Conservation (phyloP, 1,139 yeast species). For the Debaryomycetaceae sp. region DNA sequence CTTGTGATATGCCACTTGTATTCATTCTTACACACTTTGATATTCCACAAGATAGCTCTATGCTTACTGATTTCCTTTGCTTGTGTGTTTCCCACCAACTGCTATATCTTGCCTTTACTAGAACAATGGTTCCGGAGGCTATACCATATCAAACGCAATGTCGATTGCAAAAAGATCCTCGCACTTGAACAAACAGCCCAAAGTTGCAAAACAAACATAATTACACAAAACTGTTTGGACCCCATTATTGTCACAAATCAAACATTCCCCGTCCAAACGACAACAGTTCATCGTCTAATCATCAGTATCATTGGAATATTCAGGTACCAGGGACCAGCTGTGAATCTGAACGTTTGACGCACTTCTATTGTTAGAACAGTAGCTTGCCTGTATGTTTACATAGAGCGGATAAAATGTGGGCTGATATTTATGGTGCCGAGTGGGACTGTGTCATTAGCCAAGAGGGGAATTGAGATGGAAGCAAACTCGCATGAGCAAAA, state of each 20-base stretch:
- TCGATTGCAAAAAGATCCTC: background rate
- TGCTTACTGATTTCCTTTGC: too few species aligned
- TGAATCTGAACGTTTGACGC: too few species aligned
- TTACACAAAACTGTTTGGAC: background rate
- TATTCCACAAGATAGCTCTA: background rate
- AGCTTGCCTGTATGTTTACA: too few species aligned
- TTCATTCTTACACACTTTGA: background rate
- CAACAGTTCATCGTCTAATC: background rate
- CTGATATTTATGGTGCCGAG: too few species aligned
- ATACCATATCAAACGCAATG: background rate
- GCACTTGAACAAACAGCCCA: background rate
- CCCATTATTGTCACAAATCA: background rate
- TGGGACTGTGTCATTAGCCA: too few species aligned
- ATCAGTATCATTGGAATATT: background rate
- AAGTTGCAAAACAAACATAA: background rate
- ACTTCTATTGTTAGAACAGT: too few species aligned
- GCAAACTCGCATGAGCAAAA: too few species aligned
- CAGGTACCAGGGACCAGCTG: background rate
- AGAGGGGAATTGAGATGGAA: too few species aligned
- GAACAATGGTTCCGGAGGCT: background rate
- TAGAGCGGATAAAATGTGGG: too few species aligned
- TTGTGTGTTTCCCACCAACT: too few species aligned
- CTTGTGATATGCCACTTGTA: background rate
- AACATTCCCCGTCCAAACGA: background rate
- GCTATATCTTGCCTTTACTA: too few species aligned